Conservation (phyloP, 1,284 basidiomycete species). For the Bjerkandera adusta region DNA sequence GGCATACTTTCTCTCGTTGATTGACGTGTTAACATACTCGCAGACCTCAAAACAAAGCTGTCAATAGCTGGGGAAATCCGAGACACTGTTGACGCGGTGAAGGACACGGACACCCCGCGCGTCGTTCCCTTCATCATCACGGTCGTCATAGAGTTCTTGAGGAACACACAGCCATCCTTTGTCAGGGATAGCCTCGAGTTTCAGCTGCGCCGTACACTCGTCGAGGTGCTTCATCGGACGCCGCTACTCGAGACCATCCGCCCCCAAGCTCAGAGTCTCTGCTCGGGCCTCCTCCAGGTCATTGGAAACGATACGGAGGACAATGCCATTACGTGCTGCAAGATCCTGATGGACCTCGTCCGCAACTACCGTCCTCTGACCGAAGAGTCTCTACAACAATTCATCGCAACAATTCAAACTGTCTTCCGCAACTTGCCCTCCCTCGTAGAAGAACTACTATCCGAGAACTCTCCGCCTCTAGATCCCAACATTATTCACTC, state of each 20-base stretch:
- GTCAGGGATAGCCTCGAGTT: constrained; percentile 82
- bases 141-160: constrained; percentile 76
- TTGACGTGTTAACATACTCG: not conserved
- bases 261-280: constrained; percentile 68
- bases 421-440: constrained; percentile 77
- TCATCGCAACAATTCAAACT: constrained; percentile 77
- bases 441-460: constrained; percentile 78
- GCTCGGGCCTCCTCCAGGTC: constrained; percentile 77
- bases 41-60: constrained; percentile 72
- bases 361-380: constrained; percentile 70
- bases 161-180: constrained; percentile 75
- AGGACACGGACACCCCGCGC: constrained; percentile 79
- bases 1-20: not conserved
- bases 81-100: constrained; percentile 83
- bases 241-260: constrained; percentile 82
- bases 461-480: constrained; percentile 53
- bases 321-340: constrained; percentile 89
- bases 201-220: constrained; percentile 80
- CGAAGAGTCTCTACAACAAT: constrained; percentile 79
- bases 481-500: constrained; percentile 61
- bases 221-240: constrained; percentile 89
- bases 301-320: constrained; percentile 96
- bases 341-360: constrained; percentile 85
- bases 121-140: constrained; percentile 76
- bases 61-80: constrained; percentile 77